phyloP scores from a whole-genome alignment of 768 basidiomycete species.

The Boletus reticuloceps region DNA sequence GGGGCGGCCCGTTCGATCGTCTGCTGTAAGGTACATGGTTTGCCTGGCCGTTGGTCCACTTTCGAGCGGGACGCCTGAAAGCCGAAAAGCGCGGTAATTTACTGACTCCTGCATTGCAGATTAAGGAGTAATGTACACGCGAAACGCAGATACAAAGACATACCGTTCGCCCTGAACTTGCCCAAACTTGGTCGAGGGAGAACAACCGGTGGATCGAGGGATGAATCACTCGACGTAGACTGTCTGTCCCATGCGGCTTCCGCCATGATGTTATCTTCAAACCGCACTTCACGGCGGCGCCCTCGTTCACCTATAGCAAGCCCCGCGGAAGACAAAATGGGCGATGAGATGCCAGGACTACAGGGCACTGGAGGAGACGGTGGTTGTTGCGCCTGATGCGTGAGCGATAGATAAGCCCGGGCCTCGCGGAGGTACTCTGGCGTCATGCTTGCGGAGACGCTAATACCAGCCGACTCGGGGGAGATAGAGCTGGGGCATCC shows the following conservation, averaged over 20 bases:
- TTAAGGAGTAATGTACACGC: background rate
- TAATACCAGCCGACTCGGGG: conserved; percentile 32
- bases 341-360: conserved; percentile 26
- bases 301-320: conserved; percentile 26
- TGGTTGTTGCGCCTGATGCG: conserved; percentile 18
- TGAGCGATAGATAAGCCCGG: conserved; percentile 32
- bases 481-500: conserved; percentile 31
- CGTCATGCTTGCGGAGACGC: conserved; percentile 29
- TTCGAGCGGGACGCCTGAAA: conserved; percentile 22
- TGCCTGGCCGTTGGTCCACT: conserved; percentile 11
- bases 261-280: conserved; percentile 32
- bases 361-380: conserved; percentile 8
- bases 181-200: conserved; percentile 13
- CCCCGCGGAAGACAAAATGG: conserved; percentile 31
- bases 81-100: conserved; percentile 32
- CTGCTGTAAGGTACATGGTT: conserved; percentile 6
- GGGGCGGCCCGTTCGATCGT: conserved; percentile 4
- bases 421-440: conserved; percentile 34
- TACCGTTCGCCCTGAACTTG: conserved; percentile 21
- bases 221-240: conserved; percentile 30
- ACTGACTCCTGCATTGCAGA: conserved; percentile 20
- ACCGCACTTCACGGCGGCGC: conserved; percentile 33
- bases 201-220: conserved; percentile 23
- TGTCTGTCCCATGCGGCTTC: conserved; percentile 30
- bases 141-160: background rate